Base-by-base conservation (phyloP, 768 basidiomycete species). In the Amanita pseudoporphyria region DNA sequence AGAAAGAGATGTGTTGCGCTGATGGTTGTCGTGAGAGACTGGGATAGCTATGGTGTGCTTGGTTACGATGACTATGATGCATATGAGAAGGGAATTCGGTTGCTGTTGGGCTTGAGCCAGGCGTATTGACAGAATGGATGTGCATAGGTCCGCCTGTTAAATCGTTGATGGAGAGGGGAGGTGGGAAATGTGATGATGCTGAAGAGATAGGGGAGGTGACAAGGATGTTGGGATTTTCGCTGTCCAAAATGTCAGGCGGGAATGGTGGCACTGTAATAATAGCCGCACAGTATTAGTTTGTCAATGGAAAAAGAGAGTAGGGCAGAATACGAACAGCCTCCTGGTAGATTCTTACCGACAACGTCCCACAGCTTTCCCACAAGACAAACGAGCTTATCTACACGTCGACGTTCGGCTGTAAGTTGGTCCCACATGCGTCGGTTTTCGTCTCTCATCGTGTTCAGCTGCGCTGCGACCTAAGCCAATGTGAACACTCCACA, bases 371-470 rank as follows among this genome's bases (percentile, higher is more conserved):
- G 62, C 9, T 72, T 64, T 48, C 77, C 76, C 24, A 87, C 73
- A 22, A 83, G 67, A 39, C 67, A 63, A 0, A 78, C 75, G 26
- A 88, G 69, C 51, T 73, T 76, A 53, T 84, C 84, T 9, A 79
- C 73, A 58, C 79, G 78, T 43, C 73, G 70, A 47, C 75, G 71
- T 62, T 87, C 87, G 4, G 66, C 57, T 4, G 64, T 60, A 28
- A 87, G 66, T 54, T 66, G 68, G 48, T 80, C 73, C 71, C 75
- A 78, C 51, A 88, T 71, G 22, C 78, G 67, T 40, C 76, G 65
- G 55, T 87, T 84, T 62, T 88, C 86, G 6, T 86, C 84, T 43
- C 81, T 73, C 73, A 89, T 82, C 7, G 79, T 74, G 12, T 68
- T 67, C 7, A 90, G 72, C 58, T 85, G 84, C 1, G 78, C 75